phyloP scores from a whole-genome alignment of 106 monocot genomes.

The Allium fistulosum region DNA sequence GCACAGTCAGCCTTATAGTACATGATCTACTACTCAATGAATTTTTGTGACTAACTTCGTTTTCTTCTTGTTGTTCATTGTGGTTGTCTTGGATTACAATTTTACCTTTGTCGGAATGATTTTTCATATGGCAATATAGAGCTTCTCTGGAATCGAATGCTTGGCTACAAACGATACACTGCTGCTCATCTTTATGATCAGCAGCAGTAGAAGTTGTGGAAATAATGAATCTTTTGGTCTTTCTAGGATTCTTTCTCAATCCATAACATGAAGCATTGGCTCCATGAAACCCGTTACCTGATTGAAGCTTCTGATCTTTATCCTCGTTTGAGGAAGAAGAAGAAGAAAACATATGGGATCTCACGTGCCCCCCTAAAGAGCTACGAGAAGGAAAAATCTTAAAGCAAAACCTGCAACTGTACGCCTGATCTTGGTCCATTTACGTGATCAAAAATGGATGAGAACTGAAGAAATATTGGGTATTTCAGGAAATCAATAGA shows the following conservation, averaged over 20 bases:
- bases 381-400: constrained; percentile 30
- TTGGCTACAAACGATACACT: constrained; percentile 21
- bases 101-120: constrained; percentile 15
- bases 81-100: not conserved
- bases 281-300: constrained; percentile 13
- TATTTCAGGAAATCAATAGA: no score
- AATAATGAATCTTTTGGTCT: constrained; percentile 10
- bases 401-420: constrained; percentile 31
- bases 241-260: constrained; percentile 35
- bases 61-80: not conserved
- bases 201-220: not conserved
- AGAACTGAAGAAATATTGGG: no score
- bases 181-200: not conserved
- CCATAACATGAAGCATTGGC: no score
- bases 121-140: constrained; percentile 42
- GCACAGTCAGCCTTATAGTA: not conserved
- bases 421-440: constrained; percentile 6
- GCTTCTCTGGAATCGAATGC: constrained; percentile 25
- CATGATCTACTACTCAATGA: constrained; percentile 8
- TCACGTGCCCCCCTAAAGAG: constrained; percentile 50
- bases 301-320: not conserved
- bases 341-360: constrained; percentile 18
- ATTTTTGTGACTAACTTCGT: constrained; percentile 9
- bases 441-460: not conserved
- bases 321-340: not conserved